phyloP scores from a whole-genome alignment of 2,329 filamentous ascomycete genomes.

The Monilinia aucupariae region DNA sequence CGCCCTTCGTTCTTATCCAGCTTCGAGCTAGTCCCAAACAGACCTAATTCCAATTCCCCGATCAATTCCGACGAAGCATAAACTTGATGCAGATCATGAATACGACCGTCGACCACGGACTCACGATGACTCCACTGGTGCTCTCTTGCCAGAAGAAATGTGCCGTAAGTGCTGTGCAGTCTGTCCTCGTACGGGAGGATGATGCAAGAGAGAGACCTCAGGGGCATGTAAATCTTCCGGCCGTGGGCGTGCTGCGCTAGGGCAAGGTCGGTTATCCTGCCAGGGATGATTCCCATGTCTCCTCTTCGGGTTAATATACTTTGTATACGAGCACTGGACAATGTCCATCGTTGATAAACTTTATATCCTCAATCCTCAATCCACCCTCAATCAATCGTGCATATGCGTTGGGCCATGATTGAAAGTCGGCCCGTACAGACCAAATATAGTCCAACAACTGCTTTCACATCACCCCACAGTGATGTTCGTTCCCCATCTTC shows the following conservation, averaged over 20 bases:
- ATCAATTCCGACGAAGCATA: too few species aligned
- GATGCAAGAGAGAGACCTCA: too few species aligned
- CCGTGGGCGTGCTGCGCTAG: neutral
- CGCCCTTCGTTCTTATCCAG: too few species aligned
- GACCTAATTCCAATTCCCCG: too few species aligned
- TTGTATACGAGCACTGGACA: neutral
- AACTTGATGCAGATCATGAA: too few species aligned
- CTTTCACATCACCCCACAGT: conserved; percentile 5
- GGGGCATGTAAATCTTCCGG: neutral
- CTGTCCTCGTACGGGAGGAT: too few species aligned
- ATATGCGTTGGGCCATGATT: neutral
- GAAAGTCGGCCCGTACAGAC: neutral
- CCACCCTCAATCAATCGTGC: too few species aligned
- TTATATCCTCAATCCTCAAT: neutral
- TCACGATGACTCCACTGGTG: too few species aligned
- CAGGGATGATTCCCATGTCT: neutral
- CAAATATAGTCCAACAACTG: neutral
- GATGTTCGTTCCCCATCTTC: conserved; percentile 9
- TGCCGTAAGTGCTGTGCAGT: too few species aligned
- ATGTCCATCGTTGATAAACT: neutral
- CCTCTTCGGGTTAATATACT: conserved; percentile 5
- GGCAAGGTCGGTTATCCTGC: neutral
- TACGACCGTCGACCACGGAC: too few species aligned
- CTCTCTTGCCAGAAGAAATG: too few species aligned
- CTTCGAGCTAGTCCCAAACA: too few species aligned